Percentiles rank a stretch among this genome's conserved stretches.
Evolutionary conservation across 306 rosid species (phyloP).

Genomic region (Luffa acutangula): DNA sequence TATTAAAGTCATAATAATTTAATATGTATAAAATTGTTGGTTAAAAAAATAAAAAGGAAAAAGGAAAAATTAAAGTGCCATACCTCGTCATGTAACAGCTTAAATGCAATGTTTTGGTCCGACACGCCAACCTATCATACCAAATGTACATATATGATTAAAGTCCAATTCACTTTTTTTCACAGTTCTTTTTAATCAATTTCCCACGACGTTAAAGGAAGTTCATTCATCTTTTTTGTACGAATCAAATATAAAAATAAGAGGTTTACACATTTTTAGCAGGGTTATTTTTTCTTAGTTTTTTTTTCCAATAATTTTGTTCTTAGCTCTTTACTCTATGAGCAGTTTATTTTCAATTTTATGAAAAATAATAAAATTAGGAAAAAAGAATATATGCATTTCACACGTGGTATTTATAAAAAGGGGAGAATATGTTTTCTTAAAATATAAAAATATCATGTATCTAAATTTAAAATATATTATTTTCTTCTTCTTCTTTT

Average conservation of each 20-base stretch:
- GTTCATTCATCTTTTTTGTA: not conserved
- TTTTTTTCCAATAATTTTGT: no score
- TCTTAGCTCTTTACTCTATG: no score
- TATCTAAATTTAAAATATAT: no score
- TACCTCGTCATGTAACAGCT: not conserved
- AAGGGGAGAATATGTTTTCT: not conserved
- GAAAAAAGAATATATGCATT: no score
- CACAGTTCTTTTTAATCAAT: not conserved
- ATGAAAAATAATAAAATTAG: not conserved
- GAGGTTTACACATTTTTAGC: no score
- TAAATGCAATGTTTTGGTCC: not conserved
- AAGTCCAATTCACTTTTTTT: not conserved
- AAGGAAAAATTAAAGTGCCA: not conserved
- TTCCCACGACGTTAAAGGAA: not conserved
- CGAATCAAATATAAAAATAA: not conserved
- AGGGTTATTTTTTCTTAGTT: no score
- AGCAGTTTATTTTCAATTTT: not conserved
- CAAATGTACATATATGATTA: not conserved
- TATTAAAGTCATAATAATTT: no score
- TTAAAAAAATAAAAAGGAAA: not conserved
- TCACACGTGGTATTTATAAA: no score
- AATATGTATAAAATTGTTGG: no score
- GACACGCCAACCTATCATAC: not conserved
- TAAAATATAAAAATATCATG: no score
- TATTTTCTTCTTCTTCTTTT: no score